Percentiles rank a stretch among this genome's conserved stretches.
phyloP scores from a whole-genome alignment of 2,329 filamentous ascomycete species.

The Phoma sp. region DNA sequence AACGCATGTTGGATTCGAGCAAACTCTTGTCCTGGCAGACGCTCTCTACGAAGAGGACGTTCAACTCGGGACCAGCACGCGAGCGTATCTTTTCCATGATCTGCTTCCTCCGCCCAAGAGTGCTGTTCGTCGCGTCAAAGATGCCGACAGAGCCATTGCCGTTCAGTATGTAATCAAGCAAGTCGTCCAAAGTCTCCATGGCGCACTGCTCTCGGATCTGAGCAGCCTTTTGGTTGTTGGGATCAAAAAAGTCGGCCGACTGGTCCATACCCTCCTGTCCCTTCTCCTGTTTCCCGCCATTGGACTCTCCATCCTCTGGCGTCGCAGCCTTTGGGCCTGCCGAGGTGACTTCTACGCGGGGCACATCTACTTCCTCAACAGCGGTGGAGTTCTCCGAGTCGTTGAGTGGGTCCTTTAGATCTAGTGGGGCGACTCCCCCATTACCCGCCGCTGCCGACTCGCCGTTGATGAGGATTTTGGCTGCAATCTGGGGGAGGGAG shows the following conservation, averaged over 20 bases:
- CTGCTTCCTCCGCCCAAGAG: conserved; percentile 79
- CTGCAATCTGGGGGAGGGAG: conserved; percentile 50
- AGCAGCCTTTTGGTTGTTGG: conserved; percentile 80
- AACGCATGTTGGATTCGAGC: conserved; percentile 93
- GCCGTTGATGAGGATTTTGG: conserved; percentile 66
- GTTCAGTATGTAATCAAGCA: conserved; percentile 85
- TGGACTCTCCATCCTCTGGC: conserved; percentile 21
- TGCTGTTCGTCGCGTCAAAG: conserved; percentile 97
- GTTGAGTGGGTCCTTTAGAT: conserved; percentile 36
- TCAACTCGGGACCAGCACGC: conserved; percentile 81
- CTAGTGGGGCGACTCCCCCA: conserved; percentile 39
- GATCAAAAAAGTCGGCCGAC: conserved; percentile 92
- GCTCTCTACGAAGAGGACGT: conserved; percentile 94
- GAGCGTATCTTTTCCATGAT: conserved; percentile 83
- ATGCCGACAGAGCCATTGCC: conserved; percentile 90
- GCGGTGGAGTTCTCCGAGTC: conserved; percentile 32
- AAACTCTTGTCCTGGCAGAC: conserved; percentile 84
- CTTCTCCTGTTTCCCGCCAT: conserved; percentile 34
- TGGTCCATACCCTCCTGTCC: conserved; percentile 73
- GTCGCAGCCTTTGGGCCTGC: conserved; percentile 36
- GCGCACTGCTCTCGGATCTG: conserved; percentile 89
- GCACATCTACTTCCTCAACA: conserved; percentile 30
- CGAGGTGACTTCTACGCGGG: conserved; percentile 43
- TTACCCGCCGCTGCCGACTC: conserved; percentile 51
- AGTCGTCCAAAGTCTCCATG: conserved; percentile 87